Conservation (phyloP, 192 early-diverging fungal species). For the Coemansia sp. region DNA sequence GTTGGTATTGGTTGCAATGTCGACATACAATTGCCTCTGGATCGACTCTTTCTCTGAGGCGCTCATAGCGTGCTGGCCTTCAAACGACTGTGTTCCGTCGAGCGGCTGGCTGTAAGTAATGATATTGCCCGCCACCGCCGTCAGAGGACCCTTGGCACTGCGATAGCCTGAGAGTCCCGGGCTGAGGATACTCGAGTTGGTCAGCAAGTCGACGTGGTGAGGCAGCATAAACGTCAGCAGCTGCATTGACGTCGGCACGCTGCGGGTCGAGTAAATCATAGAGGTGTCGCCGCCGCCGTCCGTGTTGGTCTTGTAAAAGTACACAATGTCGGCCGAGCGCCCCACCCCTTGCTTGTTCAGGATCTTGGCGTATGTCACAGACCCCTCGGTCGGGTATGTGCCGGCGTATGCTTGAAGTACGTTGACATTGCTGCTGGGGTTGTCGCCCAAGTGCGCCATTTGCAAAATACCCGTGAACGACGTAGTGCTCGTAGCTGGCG, state of each 20-base stretch:
- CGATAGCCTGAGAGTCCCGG: conserved; percentile 44
- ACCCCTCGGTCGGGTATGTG: conserved; percentile 48
- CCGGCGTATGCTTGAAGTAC: conserved; percentile 52
- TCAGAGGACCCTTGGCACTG: conserved; percentile 54
- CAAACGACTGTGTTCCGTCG: conserved; percentile 25
- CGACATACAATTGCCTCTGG: conserved; percentile 37
- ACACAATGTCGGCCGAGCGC: conserved; percentile 34
- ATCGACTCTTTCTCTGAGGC: conserved; percentile 26
- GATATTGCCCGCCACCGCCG: conserved; percentile 47
- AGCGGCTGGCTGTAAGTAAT: conserved; percentile 51
- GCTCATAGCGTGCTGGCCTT: conserved; percentile 24
- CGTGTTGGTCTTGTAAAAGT: conserved; percentile 46
- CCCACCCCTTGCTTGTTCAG: conserved; percentile 18
- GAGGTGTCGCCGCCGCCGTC: conserved; percentile 23
- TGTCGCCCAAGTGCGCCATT: conserved; percentile 50
- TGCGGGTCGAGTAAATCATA: conserved; percentile 5
- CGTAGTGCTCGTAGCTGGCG: neutral
- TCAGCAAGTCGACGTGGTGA: conserved; percentile 50
- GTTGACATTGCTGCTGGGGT: conserved; percentile 27
- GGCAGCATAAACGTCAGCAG: conserved; percentile 51
- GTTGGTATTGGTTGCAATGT: conserved; percentile 22
- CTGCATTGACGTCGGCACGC: conserved; percentile 21
- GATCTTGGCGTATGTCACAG: conserved; percentile 49
- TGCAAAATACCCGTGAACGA: conserved; percentile 47
- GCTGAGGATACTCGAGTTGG: neutral